These are phyloP conservation scores for Zizania palustris DNA, from an alignment of 202 grass and related monocot genomes.

Conservation along the genomic window DNA sequence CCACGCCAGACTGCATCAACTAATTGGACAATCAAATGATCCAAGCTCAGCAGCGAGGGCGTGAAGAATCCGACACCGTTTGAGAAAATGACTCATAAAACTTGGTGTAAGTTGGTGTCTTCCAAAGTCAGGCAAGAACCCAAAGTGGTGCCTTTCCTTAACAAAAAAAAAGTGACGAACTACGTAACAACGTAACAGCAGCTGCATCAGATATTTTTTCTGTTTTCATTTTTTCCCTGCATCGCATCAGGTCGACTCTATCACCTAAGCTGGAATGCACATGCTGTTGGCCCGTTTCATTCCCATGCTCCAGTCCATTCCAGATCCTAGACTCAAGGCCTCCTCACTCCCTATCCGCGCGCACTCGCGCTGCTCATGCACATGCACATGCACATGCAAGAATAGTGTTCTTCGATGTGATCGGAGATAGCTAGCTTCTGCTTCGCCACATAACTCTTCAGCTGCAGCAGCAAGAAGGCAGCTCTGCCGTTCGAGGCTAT, in stretches of 20 bases:
- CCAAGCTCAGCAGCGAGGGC: no score
- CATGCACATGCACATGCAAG: conserved; percentile 50
- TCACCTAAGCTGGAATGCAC: conserved; percentile 49
- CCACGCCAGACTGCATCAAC: no score
- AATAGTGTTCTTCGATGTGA: conserved; percentile 36
- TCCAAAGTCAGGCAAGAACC: no score
- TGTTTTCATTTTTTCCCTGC: background rate
- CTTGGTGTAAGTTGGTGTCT: no score
- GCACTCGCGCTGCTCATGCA: conserved; percentile 41
- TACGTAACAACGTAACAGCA: background rate
- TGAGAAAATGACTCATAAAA: no score
- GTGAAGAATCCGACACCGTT: no score
- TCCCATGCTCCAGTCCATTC: conserved; percentile 34
- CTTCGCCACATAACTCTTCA: conserved; percentile 3
- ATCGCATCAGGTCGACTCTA: conserved; percentile 44
- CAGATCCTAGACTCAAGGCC: conserved; percentile 32
- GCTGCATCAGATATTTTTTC: conserved; percentile 25
- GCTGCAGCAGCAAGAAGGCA: background rate
- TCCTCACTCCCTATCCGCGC: conserved; percentile 29
- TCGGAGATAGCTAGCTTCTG: no score
- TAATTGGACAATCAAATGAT: no score
- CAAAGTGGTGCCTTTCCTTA: no score
- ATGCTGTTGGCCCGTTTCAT: conserved; percentile 45
- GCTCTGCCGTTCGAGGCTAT: conserved; percentile 2
- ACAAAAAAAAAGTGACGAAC: no score